Evolutionary conservation across 2,329 filamentous ascomycete species (phyloP), one percentile per base, ranked within the genome.

Genomic region (Purpureocillium takamizusanense): DNA sequence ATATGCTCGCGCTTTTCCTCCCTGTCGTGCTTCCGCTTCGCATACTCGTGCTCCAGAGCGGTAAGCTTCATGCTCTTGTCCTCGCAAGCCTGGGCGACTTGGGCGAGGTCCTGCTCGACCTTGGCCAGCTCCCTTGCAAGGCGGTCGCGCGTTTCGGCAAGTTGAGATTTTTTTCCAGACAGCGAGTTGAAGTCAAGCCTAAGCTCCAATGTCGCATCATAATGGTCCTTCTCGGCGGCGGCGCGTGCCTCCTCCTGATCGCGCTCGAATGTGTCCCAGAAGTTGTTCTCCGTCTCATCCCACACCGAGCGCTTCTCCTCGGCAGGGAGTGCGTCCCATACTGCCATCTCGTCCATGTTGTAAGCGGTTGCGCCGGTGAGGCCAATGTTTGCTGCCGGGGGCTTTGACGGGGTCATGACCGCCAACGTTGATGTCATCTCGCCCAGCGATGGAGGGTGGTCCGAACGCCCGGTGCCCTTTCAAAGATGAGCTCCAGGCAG

Each of bases 101-200:
- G 43, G 11, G 53, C 56, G 16, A 70, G 51, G 27, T 60, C 56
- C 27, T 60, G 54, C 52, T 66, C 67, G n/a, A 58, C 48, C 31
- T 54, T 47, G 23, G 52, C 51, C 31, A 61, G 50, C 39, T 62
- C 54, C 21, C 45, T 49, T 2, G 49, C 47, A n/a, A 62, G 41
- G 4, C 52, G 50, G 8, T 42, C 44, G 30, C 54, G 53, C 10
- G 49, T 46, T 41, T 59, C 51, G 16, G 38, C 46, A 5, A 62
- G 46, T 34, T 56, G 42, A 12, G 44, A 46, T 14, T 52, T 52
- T 33, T 50, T 51, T 13, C 51, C 52, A 9, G 47, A 53, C 9
- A 62, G 40, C 8, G 44, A 51, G 35, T 49, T 51, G 4, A 60
- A 45, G 25, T 60, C 51, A 13, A 54, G 44, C 15, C 52, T 54